These are phyloP conservation scores for Neofusicoccum laricinum DNA, from an alignment of 2,329 filamentous ascomycete species.

Conservation along the genomic window DNA sequence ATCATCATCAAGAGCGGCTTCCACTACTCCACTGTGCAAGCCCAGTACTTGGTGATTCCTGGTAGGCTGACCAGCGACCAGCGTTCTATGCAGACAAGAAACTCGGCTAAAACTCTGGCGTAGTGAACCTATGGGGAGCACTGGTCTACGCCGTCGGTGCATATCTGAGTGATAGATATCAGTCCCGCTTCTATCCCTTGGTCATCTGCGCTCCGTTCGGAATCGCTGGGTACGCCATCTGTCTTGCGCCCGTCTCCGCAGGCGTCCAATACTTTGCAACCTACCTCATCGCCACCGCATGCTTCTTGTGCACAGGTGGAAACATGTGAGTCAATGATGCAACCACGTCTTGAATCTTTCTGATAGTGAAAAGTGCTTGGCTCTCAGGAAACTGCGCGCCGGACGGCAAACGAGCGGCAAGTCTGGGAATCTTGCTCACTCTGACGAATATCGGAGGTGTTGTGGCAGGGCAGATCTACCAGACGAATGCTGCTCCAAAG, in stretches of 20 bases:
- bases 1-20: slow-evolving; percentile 43
- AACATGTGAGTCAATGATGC: slow-evolving; percentile 22
- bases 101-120: not conserved
- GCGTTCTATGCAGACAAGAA: too few relatives aligned
- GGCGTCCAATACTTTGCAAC: slow-evolving; percentile 31
- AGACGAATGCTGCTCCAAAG: slow-evolving; percentile 26
- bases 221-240: slow-evolving; percentile 31
- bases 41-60: slow-evolving; percentile 29
- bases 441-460: slow-evolving; percentile 35
- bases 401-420: slow-evolving; percentile 33
- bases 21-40: slow-evolving; percentile 38
- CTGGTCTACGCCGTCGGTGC: slow-evolving; percentile 41
- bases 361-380: slow-evolving; percentile 24
- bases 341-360: not conserved
- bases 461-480: slow-evolving; percentile 33
- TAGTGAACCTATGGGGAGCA: slow-evolving; percentile 41
- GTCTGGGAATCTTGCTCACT: slow-evolving; percentile 29
- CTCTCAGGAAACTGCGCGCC: slow-evolving; percentile 31
- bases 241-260: slow-evolving; percentile 27
- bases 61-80: not conserved
- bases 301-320: slow-evolving; percentile 32
- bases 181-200: slow-evolving; percentile 37
- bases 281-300: slow-evolving; percentile 32
- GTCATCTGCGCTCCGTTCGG: slow-evolving; percentile 31
- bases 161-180: slow-evolving; percentile 37